phyloP scores from a whole-genome alignment of 2,329 filamentous ascomycete genomes.

The Epichloe elymi region DNA sequence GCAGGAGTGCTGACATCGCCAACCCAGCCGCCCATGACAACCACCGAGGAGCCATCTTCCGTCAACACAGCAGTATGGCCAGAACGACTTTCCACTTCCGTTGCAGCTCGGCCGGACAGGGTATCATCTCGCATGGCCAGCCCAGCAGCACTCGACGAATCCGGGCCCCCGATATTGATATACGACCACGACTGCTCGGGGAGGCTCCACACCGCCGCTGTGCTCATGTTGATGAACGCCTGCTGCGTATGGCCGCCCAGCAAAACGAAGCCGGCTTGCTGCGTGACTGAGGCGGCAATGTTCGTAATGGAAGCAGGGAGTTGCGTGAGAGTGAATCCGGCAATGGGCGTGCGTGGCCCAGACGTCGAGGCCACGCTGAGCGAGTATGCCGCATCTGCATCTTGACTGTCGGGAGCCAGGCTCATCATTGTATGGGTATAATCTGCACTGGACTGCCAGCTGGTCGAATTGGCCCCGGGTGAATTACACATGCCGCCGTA shows the following conservation, averaged over 20 bases:
- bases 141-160: slow-evolving; percentile 2
- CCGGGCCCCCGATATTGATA: slow-evolving; percentile 44
- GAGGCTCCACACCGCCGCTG: slow-evolving; percentile 73
- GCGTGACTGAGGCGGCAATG: slow-evolving; percentile 48
- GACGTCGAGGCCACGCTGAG: slow-evolving; percentile 28
- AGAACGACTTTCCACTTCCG: slow-evolving; percentile 64
- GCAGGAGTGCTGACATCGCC: slow-evolving; percentile 66
- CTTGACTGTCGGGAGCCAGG: slow-evolving; percentile 34
- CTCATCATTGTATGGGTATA: slow-evolving; percentile 74
- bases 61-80: slow-evolving; percentile 78
- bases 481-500: slow-evolving; percentile 85
- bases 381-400: slow-evolving; percentile 19
- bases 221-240: slow-evolving; percentile 91
- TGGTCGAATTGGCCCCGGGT: slow-evolving; percentile 23
- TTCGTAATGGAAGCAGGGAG: slow-evolving; percentile 59
- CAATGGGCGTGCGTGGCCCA: slow-evolving; percentile 63
- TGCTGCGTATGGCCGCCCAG: slow-evolving; percentile 71
- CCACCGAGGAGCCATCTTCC: slow-evolving; percentile 61
- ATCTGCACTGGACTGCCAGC: slow-evolving; percentile 55
- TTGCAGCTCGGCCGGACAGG: neutral
- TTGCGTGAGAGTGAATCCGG: slow-evolving; percentile 72
- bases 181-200: slow-evolving; percentile 83
- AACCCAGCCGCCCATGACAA: slow-evolving; percentile 87
- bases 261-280: slow-evolving; percentile 67
- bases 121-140: neutral